A percentile compares a stretch with the other conserved stretches of the same genome.
Evolutionary conservation across 129 eudicot species (phyloP).

Genomic region (Apium graveolens): DNA sequence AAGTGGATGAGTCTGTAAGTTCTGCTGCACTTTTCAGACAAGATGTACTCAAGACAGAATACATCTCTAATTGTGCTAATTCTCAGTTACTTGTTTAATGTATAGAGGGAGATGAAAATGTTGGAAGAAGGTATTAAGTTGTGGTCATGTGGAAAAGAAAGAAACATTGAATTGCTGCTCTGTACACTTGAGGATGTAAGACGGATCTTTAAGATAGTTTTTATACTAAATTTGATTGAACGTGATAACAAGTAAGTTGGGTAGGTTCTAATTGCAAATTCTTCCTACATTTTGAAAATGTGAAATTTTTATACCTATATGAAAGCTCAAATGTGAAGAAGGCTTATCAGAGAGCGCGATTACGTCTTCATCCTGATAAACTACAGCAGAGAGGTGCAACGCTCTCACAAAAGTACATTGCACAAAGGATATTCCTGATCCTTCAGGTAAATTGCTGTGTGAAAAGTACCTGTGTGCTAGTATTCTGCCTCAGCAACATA

Average conservation of each 20-base stretch:
- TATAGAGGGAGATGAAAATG: conserved; percentile 48
- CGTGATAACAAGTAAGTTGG: not conserved
- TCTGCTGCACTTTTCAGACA: not conserved
- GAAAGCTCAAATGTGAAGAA: conserved; percentile 59
- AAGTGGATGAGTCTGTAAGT: not conserved
- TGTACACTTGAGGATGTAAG: conserved; percentile 65
- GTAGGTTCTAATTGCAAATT: not conserved
- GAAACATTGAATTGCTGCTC: conserved; percentile 48
- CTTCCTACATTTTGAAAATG: no score
- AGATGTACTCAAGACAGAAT: not conserved
- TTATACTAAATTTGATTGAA: not conserved
- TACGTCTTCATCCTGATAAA: conserved; percentile 73
- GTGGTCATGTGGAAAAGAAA: conserved; percentile 69
- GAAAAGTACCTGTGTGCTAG: no score
- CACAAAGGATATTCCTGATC: conserved; percentile 65
- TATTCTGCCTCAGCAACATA: not conserved
- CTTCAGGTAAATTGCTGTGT: conserved; percentile 41
- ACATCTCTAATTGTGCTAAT: not conserved
- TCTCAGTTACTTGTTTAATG: not conserved
- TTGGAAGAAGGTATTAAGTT: conserved; percentile 54
- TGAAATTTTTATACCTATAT: no score
- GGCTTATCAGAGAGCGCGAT: conserved; percentile 73
- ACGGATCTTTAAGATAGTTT: not conserved
- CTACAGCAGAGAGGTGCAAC: conserved; percentile 78
- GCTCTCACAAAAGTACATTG: conserved; percentile 44